Conservation (phyloP, 2,329 filamentous ascomycete species). For the Ophiostoma triangulosporum region DNA sequence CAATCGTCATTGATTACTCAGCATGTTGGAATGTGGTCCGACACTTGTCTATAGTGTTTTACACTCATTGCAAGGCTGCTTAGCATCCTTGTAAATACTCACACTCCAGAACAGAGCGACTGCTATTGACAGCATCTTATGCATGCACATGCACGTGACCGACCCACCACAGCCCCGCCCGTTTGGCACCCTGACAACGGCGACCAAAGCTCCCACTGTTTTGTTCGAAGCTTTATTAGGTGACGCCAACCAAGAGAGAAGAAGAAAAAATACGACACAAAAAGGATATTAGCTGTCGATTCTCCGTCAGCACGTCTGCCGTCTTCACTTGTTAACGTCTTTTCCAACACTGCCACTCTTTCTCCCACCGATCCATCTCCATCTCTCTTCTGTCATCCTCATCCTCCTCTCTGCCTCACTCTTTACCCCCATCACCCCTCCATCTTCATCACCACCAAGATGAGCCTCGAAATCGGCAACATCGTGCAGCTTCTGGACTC, state of each 20-base stretch:
- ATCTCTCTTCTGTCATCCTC: background rate
- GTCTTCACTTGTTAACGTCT: background rate
- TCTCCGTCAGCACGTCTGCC: background rate
- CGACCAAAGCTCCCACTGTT: conserved; percentile 8
- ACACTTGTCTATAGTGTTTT: too few species aligned
- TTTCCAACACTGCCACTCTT: background rate
- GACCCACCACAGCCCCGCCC: conserved; percentile 8
- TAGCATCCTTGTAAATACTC: too few species aligned
- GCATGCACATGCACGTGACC: too few species aligned
- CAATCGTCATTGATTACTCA: too few species aligned
- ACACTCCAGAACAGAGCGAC: too few species aligned
- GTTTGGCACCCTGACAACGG: conserved; percentile 9
- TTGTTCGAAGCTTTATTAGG: conserved; percentile 6
- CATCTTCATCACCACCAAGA: conserved; percentile 22
- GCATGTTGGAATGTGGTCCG: too few species aligned
- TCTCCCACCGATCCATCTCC: background rate
- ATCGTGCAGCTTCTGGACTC: conserved; percentile 79
- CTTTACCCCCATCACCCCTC: background rate
- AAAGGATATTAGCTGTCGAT: background rate
- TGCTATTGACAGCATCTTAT: too few species aligned
- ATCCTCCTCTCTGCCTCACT: background rate
- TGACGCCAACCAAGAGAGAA: background rate
- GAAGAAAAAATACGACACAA: conserved; percentile 4
- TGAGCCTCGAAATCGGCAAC: conserved; percentile 42
- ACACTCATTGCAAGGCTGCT: background rate